Evolutionary conservation across 2,329 filamentous ascomycete species (phyloP).

Genomic region (Sclerotinia minor): DNA sequence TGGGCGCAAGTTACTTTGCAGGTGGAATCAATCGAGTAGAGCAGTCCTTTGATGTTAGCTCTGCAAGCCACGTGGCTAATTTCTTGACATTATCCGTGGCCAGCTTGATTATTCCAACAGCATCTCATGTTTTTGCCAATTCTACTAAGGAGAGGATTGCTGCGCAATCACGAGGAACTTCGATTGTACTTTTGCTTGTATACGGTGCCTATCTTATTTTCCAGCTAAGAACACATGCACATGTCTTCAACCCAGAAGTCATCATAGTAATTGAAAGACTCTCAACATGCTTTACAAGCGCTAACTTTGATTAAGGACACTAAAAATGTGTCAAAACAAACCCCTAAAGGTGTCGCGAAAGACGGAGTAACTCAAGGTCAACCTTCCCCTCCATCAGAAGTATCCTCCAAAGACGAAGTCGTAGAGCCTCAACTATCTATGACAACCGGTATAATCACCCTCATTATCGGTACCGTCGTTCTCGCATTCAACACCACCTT

Average conservation of each 20-base stretch:
- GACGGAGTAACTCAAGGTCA: neutral
- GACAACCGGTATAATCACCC: neutral
- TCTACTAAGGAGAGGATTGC: neutral
- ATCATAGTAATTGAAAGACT: neutral
- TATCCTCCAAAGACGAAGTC: neutral
- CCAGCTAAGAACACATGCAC: constrained; percentile 7
- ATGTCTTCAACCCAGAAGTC: constrained; percentile 6
- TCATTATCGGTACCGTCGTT: constrained; percentile 3
- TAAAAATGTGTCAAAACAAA: constrained; percentile 43
- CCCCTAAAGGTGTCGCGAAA: constrained; percentile 67
- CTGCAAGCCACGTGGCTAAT: constrained; percentile 77
- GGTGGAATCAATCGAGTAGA: constrained; percentile 65
- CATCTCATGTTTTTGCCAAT: constrained; percentile 60
- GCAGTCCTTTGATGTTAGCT: constrained; percentile 85
- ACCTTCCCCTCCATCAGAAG: neutral
- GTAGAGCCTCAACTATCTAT: constrained; percentile 5
- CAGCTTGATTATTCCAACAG: constrained; percentile 83
- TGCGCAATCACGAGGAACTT: neutral
- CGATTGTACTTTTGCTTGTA: constrained; percentile 40
- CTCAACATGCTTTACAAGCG: constrained; percentile 39
- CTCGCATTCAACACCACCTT: constrained; percentile 51
- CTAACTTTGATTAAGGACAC: constrained; percentile 28
- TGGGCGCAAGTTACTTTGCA: constrained; percentile 79
- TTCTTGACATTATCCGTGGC: constrained; percentile 70
- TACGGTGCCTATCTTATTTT: neutral